A percentile compares a stretch with the other conserved stretches of the same genome.
Evolutionary conservation across 2,329 filamentous ascomycete species (phyloP).

Genomic region (Passalora sequoiae): DNA sequence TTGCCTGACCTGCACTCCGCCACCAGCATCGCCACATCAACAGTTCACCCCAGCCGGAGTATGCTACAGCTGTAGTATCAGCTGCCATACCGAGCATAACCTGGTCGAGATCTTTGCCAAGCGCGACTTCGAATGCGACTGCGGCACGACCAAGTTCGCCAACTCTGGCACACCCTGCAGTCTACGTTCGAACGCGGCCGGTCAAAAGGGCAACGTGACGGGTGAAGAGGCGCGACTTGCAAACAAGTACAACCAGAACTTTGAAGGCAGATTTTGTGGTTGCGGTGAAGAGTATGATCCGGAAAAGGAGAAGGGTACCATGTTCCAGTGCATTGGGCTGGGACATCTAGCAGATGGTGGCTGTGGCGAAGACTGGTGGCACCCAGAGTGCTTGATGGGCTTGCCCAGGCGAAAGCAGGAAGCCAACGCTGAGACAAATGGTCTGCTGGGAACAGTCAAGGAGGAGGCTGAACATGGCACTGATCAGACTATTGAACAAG

Average conservation of each 20-base stretch:
- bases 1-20: slow-evolving; percentile 87
- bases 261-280: slow-evolving; percentile 84
- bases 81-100: slow-evolving; percentile 91
- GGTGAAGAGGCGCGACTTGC: slow-evolving; percentile 65
- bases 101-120: slow-evolving; percentile 96
- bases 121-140: slow-evolving; percentile 93
- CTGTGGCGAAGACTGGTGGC: slow-evolving; percentile 97
- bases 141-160: slow-evolving; percentile 77
- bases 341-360: slow-evolving; percentile 75
- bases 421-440: slow-evolving; percentile 22
- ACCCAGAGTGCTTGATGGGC: slow-evolving; percentile 85
- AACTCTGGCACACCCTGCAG: slow-evolving; percentile 63
- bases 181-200: slow-evolving; percentile 65
- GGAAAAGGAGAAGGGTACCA: slow-evolving; percentile 84
- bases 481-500: slow-evolving; percentile 25
- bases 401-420: slow-evolving; percentile 58
- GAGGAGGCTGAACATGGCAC: slow-evolving; percentile 33
- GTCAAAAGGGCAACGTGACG: slow-evolving; percentile 69
- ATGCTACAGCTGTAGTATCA: slow-evolving; percentile 94
- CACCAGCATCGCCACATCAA: slow-evolving; percentile 58
- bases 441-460: slow-evolving; percentile 25
- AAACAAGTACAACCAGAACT: slow-evolving; percentile 96
- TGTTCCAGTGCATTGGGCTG: slow-evolving; percentile 93
- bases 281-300: slow-evolving; percentile 86
- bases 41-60: slow-evolving; percentile 72